Base-by-base conservation (phyloP, 305 asterid genomes). In the Rubia balearica region DNA sequence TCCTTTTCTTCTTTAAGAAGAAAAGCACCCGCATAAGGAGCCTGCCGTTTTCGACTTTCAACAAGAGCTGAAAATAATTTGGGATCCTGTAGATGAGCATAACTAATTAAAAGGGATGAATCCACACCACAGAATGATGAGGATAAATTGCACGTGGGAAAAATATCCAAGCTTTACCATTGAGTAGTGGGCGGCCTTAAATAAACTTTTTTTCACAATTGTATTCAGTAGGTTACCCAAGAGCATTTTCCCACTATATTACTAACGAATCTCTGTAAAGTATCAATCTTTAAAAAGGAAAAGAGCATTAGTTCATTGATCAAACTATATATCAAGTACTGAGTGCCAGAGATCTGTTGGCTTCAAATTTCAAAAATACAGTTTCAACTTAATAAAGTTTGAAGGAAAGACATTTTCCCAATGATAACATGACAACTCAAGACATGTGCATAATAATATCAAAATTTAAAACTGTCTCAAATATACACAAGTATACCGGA, bases 1-100 rank as follows among this genome's bases (percentile, higher is more conserved):
- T 94, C 97, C 45, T 87, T 53, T 46, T 86, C 97, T 5, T 95
- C 98, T 84, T 91, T 95, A 66, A 95, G 41, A 63, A 95, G 95
- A 87, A 91, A 91, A 69, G 99, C 99, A 76, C 99, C 99, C 46
- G 98, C 90, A 79, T 87, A 95, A 77, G 99, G 97, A 69, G 97
- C 98, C 79, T 91, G 99, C 79, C 99, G 80, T 81, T 87, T 91
- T 75, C 87, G 87, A 81, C 90, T 88, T 80, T 91, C 99, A 68
- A 84, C 83, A 72, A 95, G 83, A 71, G 98, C 99, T 70, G 96
- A 96, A 81, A 90, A 83, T 81, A 95, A 82, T 73, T 90, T 95
- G 16, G 98, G 96, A 82, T 95, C 98, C 99, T 95, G 88, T 72
- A 77, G 69, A 77, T 21, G 17, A 40, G 30, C 46, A 51, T 12